Conservation (phyloP, 768 basidiomycete species). For the Termitomyces bulborhizus region DNA sequence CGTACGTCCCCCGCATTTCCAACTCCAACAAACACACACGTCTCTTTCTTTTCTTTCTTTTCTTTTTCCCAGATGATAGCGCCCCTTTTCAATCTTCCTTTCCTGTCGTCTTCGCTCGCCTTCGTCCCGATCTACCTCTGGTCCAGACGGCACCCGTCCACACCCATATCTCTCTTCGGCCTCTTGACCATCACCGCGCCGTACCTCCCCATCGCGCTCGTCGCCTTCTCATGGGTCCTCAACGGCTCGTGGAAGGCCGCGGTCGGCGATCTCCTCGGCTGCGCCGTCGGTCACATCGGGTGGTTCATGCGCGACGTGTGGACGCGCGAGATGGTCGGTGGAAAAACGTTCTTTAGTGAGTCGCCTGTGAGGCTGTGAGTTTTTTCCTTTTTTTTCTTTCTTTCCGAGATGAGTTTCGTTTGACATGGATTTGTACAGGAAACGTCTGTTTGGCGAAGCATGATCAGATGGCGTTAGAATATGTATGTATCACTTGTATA, state of each 20-base stretch:
- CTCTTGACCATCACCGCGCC: constrained; percentile 93
- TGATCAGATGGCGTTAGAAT: constrained; percentile 8
- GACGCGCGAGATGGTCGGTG: constrained; percentile 83
- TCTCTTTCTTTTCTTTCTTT: too few species aligned
- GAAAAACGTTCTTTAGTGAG: constrained; percentile 64
- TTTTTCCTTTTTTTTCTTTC: background rate
- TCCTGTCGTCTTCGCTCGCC: constrained; percentile 88
- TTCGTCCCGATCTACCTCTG: constrained; percentile 97
- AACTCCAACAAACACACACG: too few species aligned
- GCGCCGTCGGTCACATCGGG: constrained; percentile 80
- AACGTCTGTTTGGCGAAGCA: constrained; percentile 58
- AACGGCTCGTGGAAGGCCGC: constrained; percentile 84
- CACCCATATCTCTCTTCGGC: constrained; percentile 95
- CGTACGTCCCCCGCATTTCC: constrained; percentile 35
- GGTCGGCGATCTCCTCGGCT: constrained; percentile 75
- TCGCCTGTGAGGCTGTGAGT: constrained; percentile 68
- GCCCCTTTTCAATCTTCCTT: constrained; percentile 85
- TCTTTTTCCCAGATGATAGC: constrained; percentile 53
- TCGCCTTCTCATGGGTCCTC: constrained; percentile 78
- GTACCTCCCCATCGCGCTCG: constrained; percentile 89
- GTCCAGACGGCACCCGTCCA: constrained; percentile 90
- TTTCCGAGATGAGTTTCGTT: background rate
- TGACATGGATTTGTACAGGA: constrained; percentile 29
- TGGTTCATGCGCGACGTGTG: constrained; percentile 86
- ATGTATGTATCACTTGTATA: background rate